Evolutionary conservation across 768 basidiomycete genomes (phyloP), one percentile per base, ranked within the genome.

Genomic region (Russula brevipes): DNA sequence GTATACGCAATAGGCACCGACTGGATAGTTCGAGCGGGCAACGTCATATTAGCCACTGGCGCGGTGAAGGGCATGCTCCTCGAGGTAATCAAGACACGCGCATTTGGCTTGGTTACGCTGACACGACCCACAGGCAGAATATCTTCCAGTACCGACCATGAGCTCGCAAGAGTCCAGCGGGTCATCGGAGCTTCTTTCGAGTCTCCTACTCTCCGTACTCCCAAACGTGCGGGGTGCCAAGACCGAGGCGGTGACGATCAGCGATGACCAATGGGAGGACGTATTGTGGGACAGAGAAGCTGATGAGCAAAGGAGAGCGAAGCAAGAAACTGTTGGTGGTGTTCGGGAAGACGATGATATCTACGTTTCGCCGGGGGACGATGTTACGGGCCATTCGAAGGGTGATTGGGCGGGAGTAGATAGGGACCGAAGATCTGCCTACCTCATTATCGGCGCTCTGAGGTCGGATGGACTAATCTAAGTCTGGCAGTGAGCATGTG

Each of bases 41-140:
- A 89, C 72, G 89, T 93, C 42, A 80, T 84, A 47, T 76, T 90
- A 19, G 82, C 87, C 24, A 88, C 89, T 24, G 89, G 89, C 38
- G 83, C 82, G 6, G 78, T 88, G 4, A 89, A 85, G 69, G 90
- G 90, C n/a, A 89, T 93, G 87, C 77, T 93, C 45, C 76, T 93
- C 33, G 90, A 93, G 84, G 90, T 89, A 62, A 35, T 31, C n/a
- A 24, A 19, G 36, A 46, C 39, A 5, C 54, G 59, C 52, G 60
- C 44, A 36, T 16, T 56, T 44, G 39, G 36, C 50, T n/a, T 10
- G 59, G 17, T 12, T 4, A 47, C 38, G 16, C 42, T 66, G 24
- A 59, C 33, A 24, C 24, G 4, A 45, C 6, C 50, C 61, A 8
- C 45, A 91, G 90, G 90, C 88, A 7, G 90, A 93, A 72, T 93